Evolutionary conservation across 257 asterid species (phyloP), one percentile per base, ranked within the genome.

Genomic region (Prunella vulgaris): DNA sequence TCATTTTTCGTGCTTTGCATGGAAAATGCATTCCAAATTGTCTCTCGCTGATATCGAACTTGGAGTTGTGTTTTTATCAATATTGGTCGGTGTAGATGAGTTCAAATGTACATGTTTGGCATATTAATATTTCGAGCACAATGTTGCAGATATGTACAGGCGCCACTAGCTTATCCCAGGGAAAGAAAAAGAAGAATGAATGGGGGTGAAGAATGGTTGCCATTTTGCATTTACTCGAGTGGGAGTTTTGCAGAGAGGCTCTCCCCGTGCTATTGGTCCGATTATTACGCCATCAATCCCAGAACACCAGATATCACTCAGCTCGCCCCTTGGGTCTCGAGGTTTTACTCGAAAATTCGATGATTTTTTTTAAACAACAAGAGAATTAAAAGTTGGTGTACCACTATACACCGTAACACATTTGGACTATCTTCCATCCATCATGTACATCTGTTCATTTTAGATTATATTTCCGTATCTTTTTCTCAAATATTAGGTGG

Each of bases 271-370:
- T 87, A 81, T 67, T 89, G 97, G 96, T 84, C 91, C 30, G 95
- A 91, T 75, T 87, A 89, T 77, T 91, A 91, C 76, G 69, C 90
- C 28, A 60, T 15, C 65, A 87, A 84, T 74, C 82, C 96, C 32
- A 76, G 97, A 79, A 82, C 78, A 3, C 96, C 97, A 10, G 81
- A 87, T 13, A 53, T 73, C 70, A 91, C 88, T 57, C 65, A 84
- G 68, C 92, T 89, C 2, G 96, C 96, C 22, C 97, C 97, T 3
- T 91, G 97, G 96, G 97, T 89, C 1, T 84, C 95, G 78, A 82
- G 80, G 79, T 87, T 74, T 37, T 91, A 91, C 74, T 3, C 82
- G 42, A 78, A 80, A 77, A 49, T 70, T 42, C 30, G 65, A 42
- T 79, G 53, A 59, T 15, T 25, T 18, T 18, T 14, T 44, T 32